A percentile compares a stretch with the other conserved stretches of the same genome.
Evolutionary conservation across 352 stramenopile species (phyloP).

Genomic region (Thraustochytrium striatum): DNA sequence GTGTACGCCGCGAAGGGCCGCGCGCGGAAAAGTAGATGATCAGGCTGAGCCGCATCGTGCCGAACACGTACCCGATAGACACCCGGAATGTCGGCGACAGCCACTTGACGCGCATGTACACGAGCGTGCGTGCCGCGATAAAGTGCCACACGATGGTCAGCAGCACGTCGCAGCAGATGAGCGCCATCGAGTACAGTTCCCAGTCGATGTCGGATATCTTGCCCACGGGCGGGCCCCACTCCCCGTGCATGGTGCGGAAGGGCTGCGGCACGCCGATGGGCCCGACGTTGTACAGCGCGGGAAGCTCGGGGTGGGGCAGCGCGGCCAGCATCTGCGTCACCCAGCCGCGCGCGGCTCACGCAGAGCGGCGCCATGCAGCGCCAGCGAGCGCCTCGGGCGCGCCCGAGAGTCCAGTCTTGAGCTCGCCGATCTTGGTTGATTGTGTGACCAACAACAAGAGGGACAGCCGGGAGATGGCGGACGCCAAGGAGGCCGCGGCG

Average conservation of each 20-base stretch:
- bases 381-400: neutral
- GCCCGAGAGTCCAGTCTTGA: constrained; percentile 86
- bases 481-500: neutral
- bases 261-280: constrained; percentile 36
- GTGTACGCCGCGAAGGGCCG: constrained; percentile 32
- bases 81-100: constrained; percentile 30
- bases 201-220: constrained; percentile 40
- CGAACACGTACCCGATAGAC: constrained; percentile 43
- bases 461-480: neutral
- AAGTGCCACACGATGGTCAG: constrained; percentile 36
- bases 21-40: constrained; percentile 26
- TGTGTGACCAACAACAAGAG: neutral
- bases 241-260: constrained; percentile 30
- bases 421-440: neutral
- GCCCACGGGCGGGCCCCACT: constrained; percentile 37
- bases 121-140: constrained; percentile 7
- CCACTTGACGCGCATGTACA: constrained; percentile 24
- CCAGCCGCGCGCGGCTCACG: neutral
- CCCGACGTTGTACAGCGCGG: neutral
- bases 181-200: constrained; percentile 37
- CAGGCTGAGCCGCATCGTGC: constrained; percentile 24
- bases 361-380: neutral
- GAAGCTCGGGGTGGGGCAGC: constrained; percentile 18
- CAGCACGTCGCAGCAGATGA: constrained; percentile 38
- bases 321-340: neutral